A percentile compares a stretch with the other conserved stretches of the same genome.
phyloP scores from a whole-genome alignment of 441 rosid genomes.

The Adansonia grandidieri region DNA sequence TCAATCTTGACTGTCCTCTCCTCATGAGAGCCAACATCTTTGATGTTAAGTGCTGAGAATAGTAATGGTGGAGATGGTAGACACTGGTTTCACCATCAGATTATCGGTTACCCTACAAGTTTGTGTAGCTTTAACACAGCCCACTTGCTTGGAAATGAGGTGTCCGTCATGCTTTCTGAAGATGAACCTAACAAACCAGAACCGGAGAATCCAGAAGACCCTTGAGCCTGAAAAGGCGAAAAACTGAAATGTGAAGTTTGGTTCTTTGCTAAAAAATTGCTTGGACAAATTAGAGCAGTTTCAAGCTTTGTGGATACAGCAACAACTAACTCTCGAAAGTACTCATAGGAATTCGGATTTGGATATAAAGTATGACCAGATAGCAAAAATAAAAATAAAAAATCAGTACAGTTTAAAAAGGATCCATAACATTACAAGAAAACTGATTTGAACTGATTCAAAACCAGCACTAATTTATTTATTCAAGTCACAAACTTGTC shows the following conservation, averaged over 20 bases:
- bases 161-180: background rate
- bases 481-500: background rate
- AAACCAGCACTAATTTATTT: background rate
- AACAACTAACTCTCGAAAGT: no score
- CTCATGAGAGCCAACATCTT: background rate
- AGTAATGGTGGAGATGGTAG: background rate
- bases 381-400: no score
- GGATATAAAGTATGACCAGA: no score
- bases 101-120: constrained; percentile 37
- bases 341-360: no score
- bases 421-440: background rate
- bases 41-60: background rate
- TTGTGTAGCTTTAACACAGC: background rate
- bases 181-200: background rate
- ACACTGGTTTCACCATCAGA: constrained; percentile 34
- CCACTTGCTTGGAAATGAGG: background rate
- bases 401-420: background rate
- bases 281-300: no score
- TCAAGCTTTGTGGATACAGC: no score
- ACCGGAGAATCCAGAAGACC: background rate
- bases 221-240: background rate
- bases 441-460: background rate
- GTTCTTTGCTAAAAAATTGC: background rate
- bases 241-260: background rate
- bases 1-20: background rate